phyloP scores from a whole-genome alignment of 1,139 yeast genomes.

The Meyerozyma smithsonii region DNA sequence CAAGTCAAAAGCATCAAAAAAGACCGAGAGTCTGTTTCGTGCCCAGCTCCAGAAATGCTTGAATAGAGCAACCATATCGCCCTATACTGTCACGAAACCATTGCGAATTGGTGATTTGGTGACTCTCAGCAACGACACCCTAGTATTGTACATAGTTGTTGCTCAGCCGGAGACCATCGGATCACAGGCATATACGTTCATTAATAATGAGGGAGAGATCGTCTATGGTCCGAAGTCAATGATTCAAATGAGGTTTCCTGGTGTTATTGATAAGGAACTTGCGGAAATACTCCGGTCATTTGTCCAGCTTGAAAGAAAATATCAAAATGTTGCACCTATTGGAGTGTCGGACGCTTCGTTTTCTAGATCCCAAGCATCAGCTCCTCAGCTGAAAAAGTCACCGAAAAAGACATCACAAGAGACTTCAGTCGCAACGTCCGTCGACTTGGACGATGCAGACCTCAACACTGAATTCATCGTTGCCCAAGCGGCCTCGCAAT shows the following conservation, averaged over 20 bases:
- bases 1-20: neutral
- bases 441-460: neutral
- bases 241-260: slow-evolving; percentile 52
- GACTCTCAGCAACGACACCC: slow-evolving; percentile 25
- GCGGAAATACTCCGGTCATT: slow-evolving; percentile 18
- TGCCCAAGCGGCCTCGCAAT: slow-evolving; percentile 35
- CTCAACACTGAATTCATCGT: slow-evolving; percentile 26
- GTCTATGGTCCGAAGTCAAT: slow-evolving; percentile 41
- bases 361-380: slow-evolving; percentile 20
- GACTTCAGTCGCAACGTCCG: too few relatives aligned
- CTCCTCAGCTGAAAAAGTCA: slow-evolving; percentile 12
- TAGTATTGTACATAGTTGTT: slow-evolving; percentile 30
- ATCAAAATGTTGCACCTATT: slow-evolving; percentile 32
- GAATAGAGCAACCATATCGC: slow-evolving; percentile 22
- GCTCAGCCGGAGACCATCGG: slow-evolving; percentile 25
- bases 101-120: slow-evolving; percentile 39
- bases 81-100: slow-evolving; percentile 19
- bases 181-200: slow-evolving; percentile 41
- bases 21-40: neutral
- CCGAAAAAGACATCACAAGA: neutral
- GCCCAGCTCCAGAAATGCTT: slow-evolving; percentile 11
- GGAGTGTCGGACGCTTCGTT: slow-evolving; percentile 35
- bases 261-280: slow-evolving; percentile 36
- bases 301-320: slow-evolving; percentile 30
- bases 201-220: slow-evolving; percentile 54